Evolutionary conservation across 1,284 basidiomycete species (phyloP), one percentile per base, ranked within the genome.

Genomic region (Cerrena zonata): DNA sequence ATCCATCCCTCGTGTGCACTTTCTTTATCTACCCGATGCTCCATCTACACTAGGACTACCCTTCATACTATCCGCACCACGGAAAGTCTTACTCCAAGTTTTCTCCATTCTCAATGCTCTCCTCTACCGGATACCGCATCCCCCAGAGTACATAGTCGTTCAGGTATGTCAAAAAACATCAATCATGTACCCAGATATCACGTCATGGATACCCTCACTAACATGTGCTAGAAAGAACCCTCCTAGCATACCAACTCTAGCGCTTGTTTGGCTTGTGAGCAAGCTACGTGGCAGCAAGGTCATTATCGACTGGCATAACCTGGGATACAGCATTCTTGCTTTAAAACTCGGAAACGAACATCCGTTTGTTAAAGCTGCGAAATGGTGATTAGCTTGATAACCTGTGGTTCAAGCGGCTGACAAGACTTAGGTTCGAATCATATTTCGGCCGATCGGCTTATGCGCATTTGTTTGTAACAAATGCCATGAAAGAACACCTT

Each of bases 291-390:
- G 87, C 1, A 86, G 85, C 55, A 90, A 89, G 60, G 75, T 99
- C 53, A 88, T 99, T 51, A 95, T 99, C 54, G 96, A 99, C 70
- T 99, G 96, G 96, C 96, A 99, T 67, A 99, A 99, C 66, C 80
- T 95, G 7, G 94, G 94, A 5, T 95, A 93, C 65, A 97, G 87
- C 51, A 94, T 99, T 47, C 78, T 99, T 27, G 89, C 88, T 0
- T 71, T 99, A 53, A 86, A 85, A 56, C 69, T 95, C 5, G 90
- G 92, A 0, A 53, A 73, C 0, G 64, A 68, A 0, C 88, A 91
- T 60, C 66, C 75, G 0, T 76, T 95, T 51, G 92, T 96, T 24
- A 77, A 68, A 49, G 61, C 95, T 12, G 86, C 91, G 0, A 82
- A 80, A 69, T 77, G 76, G 91, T 94, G 19, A 12, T 27, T 21